phyloP scores from a whole-genome alignment of 768 basidiomycete genomes.

The Leccinum arenicola region DNA sequence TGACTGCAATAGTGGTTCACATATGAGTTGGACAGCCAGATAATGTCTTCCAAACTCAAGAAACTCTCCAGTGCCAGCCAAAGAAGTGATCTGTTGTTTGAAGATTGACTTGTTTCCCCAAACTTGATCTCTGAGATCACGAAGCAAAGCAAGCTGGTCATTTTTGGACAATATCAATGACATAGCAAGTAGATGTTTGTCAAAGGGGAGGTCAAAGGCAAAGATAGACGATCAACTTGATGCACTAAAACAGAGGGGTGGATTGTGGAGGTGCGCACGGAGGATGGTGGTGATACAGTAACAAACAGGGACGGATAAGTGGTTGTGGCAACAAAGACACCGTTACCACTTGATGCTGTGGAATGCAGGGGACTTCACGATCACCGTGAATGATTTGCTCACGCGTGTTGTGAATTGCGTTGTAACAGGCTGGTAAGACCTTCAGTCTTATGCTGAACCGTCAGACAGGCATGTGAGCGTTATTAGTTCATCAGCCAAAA shows the following conservation, averaged over 20 bases:
- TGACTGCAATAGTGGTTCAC: background rate
- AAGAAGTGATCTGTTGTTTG: too few species aligned
- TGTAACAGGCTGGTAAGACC: conserved; percentile 70
- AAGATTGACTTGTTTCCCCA: background rate
- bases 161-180: too few species aligned
- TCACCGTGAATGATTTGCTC: background rate
- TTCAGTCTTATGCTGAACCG: conserved; percentile 76
- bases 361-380: too few species aligned
- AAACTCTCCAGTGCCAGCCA: background rate
- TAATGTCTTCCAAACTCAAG: background rate
- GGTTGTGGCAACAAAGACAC: too few species aligned
- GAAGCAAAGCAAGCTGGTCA: background rate
- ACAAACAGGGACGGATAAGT: conserved; percentile 22
- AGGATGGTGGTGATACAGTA: too few species aligned
- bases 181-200: too few species aligned
- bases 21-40: background rate
- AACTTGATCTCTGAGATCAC: background rate
- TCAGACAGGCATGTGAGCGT: conserved; percentile 57
- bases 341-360: too few species aligned
- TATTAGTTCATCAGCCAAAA: too few species aligned
- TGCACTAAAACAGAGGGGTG: too few species aligned
- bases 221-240: too few species aligned
- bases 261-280: too few species aligned
- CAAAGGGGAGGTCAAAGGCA: too few species aligned
- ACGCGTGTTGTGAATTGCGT: background rate